Evolutionary conservation across 352 stramenopile genomes (phyloP).

Genomic region (Phytophthora pistaciae): DNA sequence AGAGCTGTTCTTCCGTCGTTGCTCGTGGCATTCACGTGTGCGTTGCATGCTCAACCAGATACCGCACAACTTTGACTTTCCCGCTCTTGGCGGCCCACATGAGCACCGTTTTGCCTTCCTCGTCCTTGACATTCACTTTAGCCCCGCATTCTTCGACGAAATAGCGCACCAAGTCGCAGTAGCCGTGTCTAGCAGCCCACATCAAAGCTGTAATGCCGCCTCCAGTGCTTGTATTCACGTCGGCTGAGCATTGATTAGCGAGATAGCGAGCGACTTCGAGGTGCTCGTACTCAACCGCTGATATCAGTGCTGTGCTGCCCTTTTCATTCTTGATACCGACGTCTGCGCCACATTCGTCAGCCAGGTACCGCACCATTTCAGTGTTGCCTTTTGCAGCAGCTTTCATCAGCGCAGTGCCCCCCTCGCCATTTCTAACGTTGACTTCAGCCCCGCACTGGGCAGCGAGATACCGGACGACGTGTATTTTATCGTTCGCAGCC

Average conservation of each 20-base stretch:
- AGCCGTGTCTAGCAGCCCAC: not conserved
- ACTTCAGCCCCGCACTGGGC: constrained; percentile 1
- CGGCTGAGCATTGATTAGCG: not conserved
- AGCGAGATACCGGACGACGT: constrained; percentile 1
- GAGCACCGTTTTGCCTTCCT: not conserved
- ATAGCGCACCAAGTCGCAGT: not conserved
- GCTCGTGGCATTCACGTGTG: not conserved
- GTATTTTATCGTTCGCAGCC: not conserved
- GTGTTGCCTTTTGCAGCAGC: not conserved
- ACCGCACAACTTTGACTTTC: not conserved
- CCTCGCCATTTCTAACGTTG: not conserved
- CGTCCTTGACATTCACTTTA: not conserved
- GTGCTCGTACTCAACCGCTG: not conserved
- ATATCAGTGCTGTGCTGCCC: constrained; percentile 2
- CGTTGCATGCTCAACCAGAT: not conserved
- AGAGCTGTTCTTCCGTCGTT: not conserved
- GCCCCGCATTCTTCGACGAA: not conserved
- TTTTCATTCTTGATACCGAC: not conserved
- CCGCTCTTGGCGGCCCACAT: not conserved
- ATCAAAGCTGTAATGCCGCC: not conserved
- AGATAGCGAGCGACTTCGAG: constrained; percentile 1
- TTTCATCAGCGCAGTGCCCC: not conserved
- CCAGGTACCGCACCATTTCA: constrained; percentile 3
- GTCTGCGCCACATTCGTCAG: constrained; percentile 4
- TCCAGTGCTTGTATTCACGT: not conserved